Evolutionary conservation across 257 asterid genomes (phyloP).

Genomic region (Scutellaria galericulata): DNA sequence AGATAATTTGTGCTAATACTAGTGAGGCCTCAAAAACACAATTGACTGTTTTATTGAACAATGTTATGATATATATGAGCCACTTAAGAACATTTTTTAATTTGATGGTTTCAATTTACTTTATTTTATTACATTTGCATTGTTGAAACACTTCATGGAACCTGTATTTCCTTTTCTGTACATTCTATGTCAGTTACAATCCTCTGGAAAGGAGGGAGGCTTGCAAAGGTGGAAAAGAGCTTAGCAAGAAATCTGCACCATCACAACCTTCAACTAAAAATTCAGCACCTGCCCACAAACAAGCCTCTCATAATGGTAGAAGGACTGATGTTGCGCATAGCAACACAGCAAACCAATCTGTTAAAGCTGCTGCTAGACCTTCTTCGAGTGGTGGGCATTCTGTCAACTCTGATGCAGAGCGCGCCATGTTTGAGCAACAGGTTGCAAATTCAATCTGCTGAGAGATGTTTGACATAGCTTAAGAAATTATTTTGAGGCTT

Average conservation of each 20-base stretch:
- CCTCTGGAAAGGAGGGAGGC: slow-evolving; percentile 89
- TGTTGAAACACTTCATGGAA: slow-evolving; percentile 9
- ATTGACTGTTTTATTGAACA: not conserved
- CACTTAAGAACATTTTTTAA: not conserved
- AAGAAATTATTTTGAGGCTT: slow-evolving; percentile 17
- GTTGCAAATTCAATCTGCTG: slow-evolving; percentile 38
- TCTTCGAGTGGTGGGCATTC: slow-evolving; percentile 75
- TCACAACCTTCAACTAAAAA: slow-evolving; percentile 63
- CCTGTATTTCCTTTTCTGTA: slow-evolving; percentile 6
- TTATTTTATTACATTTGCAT: not conserved
- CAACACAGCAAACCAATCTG: slow-evolving; percentile 52
- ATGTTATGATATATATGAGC: not conserved
- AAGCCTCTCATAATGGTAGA: slow-evolving; percentile 55
- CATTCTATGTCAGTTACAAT: slow-evolving; percentile 59
- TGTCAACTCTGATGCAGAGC: slow-evolving; percentile 59
- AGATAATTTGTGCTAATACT: not conserved
- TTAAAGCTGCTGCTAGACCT: slow-evolving; percentile 64
- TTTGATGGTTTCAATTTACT: too few species aligned
- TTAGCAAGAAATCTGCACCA: slow-evolving; percentile 65
- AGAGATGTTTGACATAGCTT: not conserved
- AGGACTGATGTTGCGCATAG: slow-evolving; percentile 53
- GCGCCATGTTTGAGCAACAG: slow-evolving; percentile 67
- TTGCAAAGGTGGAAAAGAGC: slow-evolving; percentile 87
- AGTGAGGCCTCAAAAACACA: not conserved
- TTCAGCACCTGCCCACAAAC: slow-evolving; percentile 58